Evolutionary conservation across 345 rosid genomes (phyloP).

Genomic region (Populus ilicifolia): DNA sequence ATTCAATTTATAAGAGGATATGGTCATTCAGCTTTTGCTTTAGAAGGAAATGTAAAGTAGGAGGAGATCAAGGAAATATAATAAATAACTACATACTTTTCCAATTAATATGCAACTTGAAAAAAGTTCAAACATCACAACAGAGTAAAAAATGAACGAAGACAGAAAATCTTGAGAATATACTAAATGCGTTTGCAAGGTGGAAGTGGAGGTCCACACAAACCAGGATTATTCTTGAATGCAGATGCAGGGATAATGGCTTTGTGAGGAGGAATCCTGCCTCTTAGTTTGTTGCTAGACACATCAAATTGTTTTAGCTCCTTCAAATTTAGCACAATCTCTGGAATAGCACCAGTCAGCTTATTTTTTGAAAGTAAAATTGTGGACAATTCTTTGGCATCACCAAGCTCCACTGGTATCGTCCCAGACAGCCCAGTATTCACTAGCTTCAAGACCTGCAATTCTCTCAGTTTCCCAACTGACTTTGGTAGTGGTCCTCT

Average conservation of each 20-base stretch:
- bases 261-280: constrained; percentile 44
- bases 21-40: neutral
- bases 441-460: constrained; percentile 37
- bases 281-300: constrained; percentile 37
- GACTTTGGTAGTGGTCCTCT: constrained; percentile 48
- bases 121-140: neutral
- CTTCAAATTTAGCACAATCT: constrained; percentile 33
- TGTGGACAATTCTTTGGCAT: constrained; percentile 33
- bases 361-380: constrained; percentile 46
- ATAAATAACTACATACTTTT: neutral
- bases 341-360: constrained; percentile 39
- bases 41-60: neutral
- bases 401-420: constrained; percentile 44
- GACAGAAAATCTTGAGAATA: neutral
- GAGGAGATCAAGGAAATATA: neutral
- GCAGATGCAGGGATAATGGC: constrained; percentile 40
- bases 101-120: neutral
- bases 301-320: constrained; percentile 43
- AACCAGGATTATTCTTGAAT: constrained; percentile 38
- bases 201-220: constrained; percentile 54
- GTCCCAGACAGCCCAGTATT: constrained; percentile 32
- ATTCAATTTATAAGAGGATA: neutral
- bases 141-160: neutral
- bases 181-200: constrained; percentile 34
- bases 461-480: constrained; percentile 32